A percentile compares a stretch with the other conserved stretches of the same genome.
phyloP scores from a whole-genome alignment of 2,329 filamentous ascomycete species.

The Paraconiothyrium sp. region DNA sequence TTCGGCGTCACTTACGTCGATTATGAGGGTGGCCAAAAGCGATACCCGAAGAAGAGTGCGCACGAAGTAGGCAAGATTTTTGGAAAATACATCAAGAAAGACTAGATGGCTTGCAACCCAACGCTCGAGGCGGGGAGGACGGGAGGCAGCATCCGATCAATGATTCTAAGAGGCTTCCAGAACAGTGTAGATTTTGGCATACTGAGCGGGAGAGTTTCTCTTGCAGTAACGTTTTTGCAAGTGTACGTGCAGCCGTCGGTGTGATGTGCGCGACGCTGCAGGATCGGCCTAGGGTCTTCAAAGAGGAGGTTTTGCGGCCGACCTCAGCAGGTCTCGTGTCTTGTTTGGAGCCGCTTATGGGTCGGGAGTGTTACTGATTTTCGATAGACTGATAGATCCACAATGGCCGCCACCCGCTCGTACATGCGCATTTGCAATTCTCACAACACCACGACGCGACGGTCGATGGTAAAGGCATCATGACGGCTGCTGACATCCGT shows the following conservation, averaged over 20 bases:
- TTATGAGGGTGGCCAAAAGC: slow-evolving; percentile 80
- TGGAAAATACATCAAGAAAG: slow-evolving; percentile 73
- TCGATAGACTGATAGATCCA: slow-evolving; percentile 14
- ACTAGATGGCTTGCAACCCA: slow-evolving; percentile 33
- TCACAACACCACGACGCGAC: neutral
- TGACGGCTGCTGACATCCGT: neutral
- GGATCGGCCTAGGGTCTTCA: neutral
- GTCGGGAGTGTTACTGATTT: neutral
- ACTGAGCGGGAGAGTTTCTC: neutral
- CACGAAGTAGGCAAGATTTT: slow-evolving; percentile 76
- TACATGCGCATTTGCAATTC: slow-evolving; percentile 1
- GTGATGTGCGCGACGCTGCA: slow-evolving; percentile 2
- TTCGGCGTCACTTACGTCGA: slow-evolving; percentile 88
- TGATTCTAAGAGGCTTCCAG: slow-evolving; percentile 3
- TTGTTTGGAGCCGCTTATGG: neutral
- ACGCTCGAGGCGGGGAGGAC: slow-evolving; percentile 21
- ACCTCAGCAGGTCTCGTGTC: neutral
- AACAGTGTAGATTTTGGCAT: neutral
- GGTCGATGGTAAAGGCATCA: neutral
- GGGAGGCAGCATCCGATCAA: slow-evolving; percentile 4
- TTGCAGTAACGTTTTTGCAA: neutral
- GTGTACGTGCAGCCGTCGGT: neutral
- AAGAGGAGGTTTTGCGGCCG: neutral
- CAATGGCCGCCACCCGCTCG: neutral
- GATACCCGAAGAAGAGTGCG: slow-evolving; percentile 86